A percentile compares a stretch with the other conserved stretches of the same genome.
Conservation (phyloP, 1,139 yeast genomes). For the Sugiyamaella japonica region DNA sequence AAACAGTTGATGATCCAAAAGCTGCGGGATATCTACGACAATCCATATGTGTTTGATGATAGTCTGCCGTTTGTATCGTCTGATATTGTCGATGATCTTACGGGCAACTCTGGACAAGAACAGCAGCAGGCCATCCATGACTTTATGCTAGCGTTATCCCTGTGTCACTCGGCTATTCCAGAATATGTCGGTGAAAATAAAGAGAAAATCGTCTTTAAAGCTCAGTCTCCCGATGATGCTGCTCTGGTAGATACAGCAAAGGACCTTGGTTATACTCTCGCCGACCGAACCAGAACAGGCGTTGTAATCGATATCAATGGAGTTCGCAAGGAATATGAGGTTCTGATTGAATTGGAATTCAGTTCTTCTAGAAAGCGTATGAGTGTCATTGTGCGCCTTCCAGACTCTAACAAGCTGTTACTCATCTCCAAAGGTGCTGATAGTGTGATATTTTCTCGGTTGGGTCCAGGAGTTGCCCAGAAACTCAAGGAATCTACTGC, state of each 20-base stretch:
- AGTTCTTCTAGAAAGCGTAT: constrained; percentile 93
- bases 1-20: constrained; percentile 60
- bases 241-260: constrained; percentile 92
- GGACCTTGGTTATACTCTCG: constrained; percentile 82
- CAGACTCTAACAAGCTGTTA: constrained; percentile 51
- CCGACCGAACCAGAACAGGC: constrained; percentile 70
- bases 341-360: constrained; percentile 75
- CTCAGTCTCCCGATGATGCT: constrained; percentile 98
- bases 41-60: constrained; percentile 60
- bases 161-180: constrained; percentile 90
- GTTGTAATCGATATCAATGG: constrained; percentile 76
- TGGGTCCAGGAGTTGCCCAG: constrained; percentile 32
- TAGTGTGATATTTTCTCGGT: constrained; percentile 77
- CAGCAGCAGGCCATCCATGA: constrained; percentile 64
- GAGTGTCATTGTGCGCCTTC: constrained; percentile 80
- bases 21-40: constrained; percentile 49
- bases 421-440: constrained; percentile 94
- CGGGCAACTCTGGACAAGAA: constrained; percentile 49
- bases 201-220: constrained; percentile 64
- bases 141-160: constrained; percentile 74
- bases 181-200: constrained; percentile 53
- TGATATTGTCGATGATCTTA: constrained; percentile 53
- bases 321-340: constrained; percentile 60
- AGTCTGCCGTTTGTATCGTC: constrained; percentile 79
- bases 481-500: constrained; percentile 64